Conservation (phyloP, 192 early-diverging fungal species). For the Podila minutissima region DNA sequence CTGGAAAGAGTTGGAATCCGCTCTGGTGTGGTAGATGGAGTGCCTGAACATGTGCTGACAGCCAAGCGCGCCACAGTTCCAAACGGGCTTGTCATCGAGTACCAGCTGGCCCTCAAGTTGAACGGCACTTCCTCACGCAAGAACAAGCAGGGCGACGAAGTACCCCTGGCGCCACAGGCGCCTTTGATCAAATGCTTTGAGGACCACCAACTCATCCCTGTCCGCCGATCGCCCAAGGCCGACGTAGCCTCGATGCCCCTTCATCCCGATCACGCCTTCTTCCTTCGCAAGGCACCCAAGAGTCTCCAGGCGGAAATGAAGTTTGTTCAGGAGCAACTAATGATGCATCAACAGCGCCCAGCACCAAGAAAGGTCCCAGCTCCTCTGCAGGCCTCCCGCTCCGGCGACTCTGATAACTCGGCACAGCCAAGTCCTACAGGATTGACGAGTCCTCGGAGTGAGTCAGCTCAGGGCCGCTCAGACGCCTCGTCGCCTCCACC, state of each 20-base stretch:
- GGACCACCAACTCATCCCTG: slow-evolving; percentile 25
- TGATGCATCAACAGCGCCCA: slow-evolving; percentile 5
- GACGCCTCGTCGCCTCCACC: slow-evolving; percentile 23
- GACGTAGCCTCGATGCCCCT: slow-evolving; percentile 49
- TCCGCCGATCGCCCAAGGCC: slow-evolving; percentile 42
- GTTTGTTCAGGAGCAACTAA: slow-evolving; percentile 34
- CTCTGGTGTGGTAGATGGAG: slow-evolving; percentile 57
- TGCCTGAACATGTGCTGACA: slow-evolving; percentile 34
- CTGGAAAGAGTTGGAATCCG: slow-evolving; percentile 63
- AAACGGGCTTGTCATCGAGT: slow-evolving; percentile 43
- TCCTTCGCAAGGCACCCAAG: slow-evolving; percentile 44
- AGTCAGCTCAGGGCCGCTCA: neutral
- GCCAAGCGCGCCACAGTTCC: slow-evolving; percentile 31
- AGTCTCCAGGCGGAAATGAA: slow-evolving; percentile 48
- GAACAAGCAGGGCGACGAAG: slow-evolving; percentile 27
- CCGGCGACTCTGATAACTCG: slow-evolving; percentile 16
- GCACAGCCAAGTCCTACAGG: slow-evolving; percentile 22
- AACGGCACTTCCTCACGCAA: slow-evolving; percentile 13
- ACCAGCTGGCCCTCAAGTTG: slow-evolving; percentile 27
- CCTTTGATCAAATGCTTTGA: slow-evolving; percentile 31
- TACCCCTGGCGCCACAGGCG: slow-evolving; percentile 21
- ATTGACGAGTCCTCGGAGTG: neutral
- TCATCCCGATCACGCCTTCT: slow-evolving; percentile 36
- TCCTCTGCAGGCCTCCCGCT: slow-evolving; percentile 8
- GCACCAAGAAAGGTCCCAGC: slow-evolving; percentile 2